Evolutionary conservation across 148 eudicot genomes (phyloP).

Genomic region (Selenicereus undatus): DNA sequence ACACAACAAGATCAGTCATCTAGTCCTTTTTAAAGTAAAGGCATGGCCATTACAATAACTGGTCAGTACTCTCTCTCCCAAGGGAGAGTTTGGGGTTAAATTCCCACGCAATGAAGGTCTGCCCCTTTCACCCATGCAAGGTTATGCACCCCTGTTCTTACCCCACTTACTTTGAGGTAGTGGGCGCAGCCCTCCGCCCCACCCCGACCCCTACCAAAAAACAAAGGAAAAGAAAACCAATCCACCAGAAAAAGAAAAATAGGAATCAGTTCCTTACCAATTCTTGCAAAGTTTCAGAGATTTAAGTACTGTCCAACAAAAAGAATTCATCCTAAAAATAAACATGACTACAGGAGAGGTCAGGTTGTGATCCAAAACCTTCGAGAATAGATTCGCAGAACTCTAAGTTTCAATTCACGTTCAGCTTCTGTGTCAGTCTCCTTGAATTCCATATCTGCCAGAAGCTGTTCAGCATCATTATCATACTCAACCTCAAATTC

Average conservation of each 20-base stretch:
- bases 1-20: neutral
- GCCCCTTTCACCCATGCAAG: neutral
- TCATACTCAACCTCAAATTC: constrained; percentile 92
- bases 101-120: neutral
- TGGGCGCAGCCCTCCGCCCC: too few relatives aligned
- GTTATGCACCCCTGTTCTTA: too few relatives aligned
- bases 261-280: neutral
- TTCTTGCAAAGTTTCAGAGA: neutral
- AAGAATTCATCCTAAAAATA: neutral
- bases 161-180: too few relatives aligned
- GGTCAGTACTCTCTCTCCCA: neutral
- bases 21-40: neutral
- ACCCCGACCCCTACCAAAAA: too few relatives aligned
- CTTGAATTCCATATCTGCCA: constrained; percentile 94
- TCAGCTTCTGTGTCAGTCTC: constrained; percentile 78
- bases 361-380: constrained; percentile 33
- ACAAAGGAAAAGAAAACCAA: too few relatives aligned
- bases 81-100: neutral
- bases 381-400: constrained; percentile 62
- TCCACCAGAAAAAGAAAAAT: neutral
- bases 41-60: neutral
- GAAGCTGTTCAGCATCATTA: constrained; percentile 90
- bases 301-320: neutral
- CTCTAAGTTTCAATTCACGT: constrained; percentile 65
- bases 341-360: neutral